Conservation (phyloP, 805 yeast species). For the Isabelozyma rhagii region DNA sequence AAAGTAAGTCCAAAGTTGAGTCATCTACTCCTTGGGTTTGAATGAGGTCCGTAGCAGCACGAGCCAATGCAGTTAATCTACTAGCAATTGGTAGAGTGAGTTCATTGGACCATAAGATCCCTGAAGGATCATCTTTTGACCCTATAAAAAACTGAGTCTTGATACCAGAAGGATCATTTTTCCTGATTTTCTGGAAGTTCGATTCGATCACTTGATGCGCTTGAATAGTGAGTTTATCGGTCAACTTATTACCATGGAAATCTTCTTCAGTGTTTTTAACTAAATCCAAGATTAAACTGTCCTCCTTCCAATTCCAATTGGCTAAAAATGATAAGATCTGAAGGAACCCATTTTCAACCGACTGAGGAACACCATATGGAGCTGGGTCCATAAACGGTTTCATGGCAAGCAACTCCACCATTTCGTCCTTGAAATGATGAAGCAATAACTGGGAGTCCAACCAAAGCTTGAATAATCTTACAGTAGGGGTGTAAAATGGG, state of each 20-base stretch:
- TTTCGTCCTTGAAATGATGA: slow-evolving; percentile 70
- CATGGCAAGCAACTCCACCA: slow-evolving; percentile 77
- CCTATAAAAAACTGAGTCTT: slow-evolving; percentile 80
- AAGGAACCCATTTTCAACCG: slow-evolving; percentile 77
- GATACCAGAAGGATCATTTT: slow-evolving; percentile 76
- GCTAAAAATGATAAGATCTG: slow-evolving; percentile 69
- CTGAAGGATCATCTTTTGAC: slow-evolving; percentile 81
- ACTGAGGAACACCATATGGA: slow-evolving; percentile 79
- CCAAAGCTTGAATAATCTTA: slow-evolving; percentile 87
- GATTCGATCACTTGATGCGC: slow-evolving; percentile 60
- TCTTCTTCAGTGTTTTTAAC: slow-evolving; percentile 42
- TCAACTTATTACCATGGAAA: slow-evolving; percentile 38
- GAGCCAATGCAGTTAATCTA: slow-evolving; percentile 82
- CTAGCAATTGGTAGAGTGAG: slow-evolving; percentile 72
- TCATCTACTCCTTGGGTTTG: slow-evolving; percentile 41
- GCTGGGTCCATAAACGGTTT: slow-evolving; percentile 84
- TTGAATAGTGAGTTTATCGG: slow-evolving; percentile 60
- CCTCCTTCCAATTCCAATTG: slow-evolving; percentile 93
- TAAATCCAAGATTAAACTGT: slow-evolving; percentile 76
- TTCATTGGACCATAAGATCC: slow-evolving; percentile 74
- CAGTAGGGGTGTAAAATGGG: slow-evolving; percentile 74
- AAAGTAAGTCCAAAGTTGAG: slow-evolving; percentile 50
- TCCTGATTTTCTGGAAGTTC: slow-evolving; percentile 66
- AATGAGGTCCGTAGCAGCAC: slow-evolving; percentile 63
- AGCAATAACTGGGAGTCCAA: slow-evolving; percentile 75